phyloP scores from a whole-genome alignment of 306 rosid species.

The Vachellia pachyceras region DNA sequence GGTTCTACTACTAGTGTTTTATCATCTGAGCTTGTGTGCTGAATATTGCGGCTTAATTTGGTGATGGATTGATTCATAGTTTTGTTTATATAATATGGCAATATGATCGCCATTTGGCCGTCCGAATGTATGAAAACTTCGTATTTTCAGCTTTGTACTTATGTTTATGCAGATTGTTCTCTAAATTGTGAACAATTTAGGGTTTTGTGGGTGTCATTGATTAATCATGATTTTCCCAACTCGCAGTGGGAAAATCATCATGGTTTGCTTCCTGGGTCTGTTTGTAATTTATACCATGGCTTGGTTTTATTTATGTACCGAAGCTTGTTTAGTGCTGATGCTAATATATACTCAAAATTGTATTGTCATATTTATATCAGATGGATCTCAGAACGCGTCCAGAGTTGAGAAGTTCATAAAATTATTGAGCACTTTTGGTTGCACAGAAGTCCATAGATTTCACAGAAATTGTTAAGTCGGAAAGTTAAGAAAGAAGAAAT shows the following conservation, averaged over 20 bases:
- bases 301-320: neutral
- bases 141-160: constrained; percentile 9
- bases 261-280: constrained; percentile 18
- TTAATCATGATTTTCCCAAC: neutral
- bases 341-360: constrained; percentile 19
- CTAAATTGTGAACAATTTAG: constrained; percentile 34
- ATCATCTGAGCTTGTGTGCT: constrained; percentile 9
- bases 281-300: neutral
- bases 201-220: constrained; percentile 34
- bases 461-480: constrained; percentile 17
- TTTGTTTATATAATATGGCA: neutral
- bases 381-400: constrained; percentile 42
- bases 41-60: constrained; percentile 25
- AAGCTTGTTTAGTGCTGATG: constrained; percentile 5
- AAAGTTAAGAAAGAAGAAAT: neutral
- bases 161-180: neutral
- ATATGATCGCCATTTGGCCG: constrained; percentile 12
- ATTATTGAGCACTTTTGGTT: constrained; percentile 36
- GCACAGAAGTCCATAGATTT: constrained; percentile 32
- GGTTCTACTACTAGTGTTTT: constrained; percentile 17
- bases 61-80: neutral
- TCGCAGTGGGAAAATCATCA: neutral
- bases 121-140: neutral
- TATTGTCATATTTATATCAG: constrained; percentile 40
- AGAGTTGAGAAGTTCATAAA: constrained; percentile 40